Conservation (phyloP, 2,329 filamentous ascomycete species). For the Phialocephala subalpina region DNA sequence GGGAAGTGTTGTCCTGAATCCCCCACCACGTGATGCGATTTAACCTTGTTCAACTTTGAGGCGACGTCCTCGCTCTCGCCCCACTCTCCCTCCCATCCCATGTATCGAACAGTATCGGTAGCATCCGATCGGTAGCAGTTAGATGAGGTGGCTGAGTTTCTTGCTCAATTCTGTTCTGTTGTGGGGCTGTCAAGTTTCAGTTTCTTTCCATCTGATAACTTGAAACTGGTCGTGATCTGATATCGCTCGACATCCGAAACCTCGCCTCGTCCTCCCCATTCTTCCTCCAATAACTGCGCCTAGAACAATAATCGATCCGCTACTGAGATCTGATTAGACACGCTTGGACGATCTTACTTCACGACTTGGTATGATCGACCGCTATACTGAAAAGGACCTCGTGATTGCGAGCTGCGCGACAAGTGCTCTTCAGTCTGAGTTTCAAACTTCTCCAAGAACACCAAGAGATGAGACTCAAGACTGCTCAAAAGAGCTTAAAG, state of each 20-base stretch:
- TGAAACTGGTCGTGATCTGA: slow-evolving; percentile 17
- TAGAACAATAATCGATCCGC: slow-evolving; percentile 12
- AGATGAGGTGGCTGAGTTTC: slow-evolving; percentile 5
- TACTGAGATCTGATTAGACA: slow-evolving; percentile 22
- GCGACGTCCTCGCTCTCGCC: background rate
- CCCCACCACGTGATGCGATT: background rate
- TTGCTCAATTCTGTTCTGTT: background rate
- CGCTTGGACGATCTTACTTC: slow-evolving; percentile 10
- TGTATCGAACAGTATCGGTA: background rate
- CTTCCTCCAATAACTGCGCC: slow-evolving; percentile 19
- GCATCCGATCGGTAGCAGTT: background rate
- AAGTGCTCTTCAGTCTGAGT: background rate
- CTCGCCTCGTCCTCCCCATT: slow-evolving; percentile 11
- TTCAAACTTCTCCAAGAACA: slow-evolving; percentile 10
- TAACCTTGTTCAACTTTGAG: background rate
- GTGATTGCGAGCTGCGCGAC: slow-evolving; percentile 1
- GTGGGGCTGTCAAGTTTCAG: slow-evolving; percentile 19
- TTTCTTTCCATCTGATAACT: slow-evolving; percentile 17
- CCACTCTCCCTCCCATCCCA: background rate
- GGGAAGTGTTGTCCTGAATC: background rate
- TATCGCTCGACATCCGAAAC: background rate
- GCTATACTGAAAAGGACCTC: background rate
- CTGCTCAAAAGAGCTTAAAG: slow-evolving; percentile 11
- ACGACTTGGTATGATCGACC: slow-evolving; percentile 19
- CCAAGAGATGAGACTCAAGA: background rate